Percentiles rank a stretch among this genome's conserved stretches.
phyloP scores from a whole-genome alignment of 345 rosid genomes.

The Microcos paniculata region DNA sequence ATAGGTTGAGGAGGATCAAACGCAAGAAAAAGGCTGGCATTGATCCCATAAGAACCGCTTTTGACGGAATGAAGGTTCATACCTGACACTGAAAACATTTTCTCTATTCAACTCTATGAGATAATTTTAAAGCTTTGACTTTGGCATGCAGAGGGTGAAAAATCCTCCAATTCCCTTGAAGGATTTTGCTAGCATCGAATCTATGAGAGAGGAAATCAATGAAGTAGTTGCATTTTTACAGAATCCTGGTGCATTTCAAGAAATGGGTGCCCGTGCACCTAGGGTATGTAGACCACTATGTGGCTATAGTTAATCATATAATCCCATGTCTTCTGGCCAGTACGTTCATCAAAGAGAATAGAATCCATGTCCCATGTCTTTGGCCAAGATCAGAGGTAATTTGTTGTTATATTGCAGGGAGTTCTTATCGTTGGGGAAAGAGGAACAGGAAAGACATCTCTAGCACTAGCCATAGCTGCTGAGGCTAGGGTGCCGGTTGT shows the following conservation, averaged over 20 bases:
- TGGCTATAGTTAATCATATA: too few species aligned
- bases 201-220: constrained; percentile 95
- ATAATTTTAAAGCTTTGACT: constrained; percentile 10
- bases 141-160: constrained; percentile 75
- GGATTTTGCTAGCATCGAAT: constrained; percentile 89
- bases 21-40: constrained; percentile 75
- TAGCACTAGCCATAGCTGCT: constrained; percentile 93
- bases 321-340: too few species aligned
- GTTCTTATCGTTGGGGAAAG: constrained; percentile 97
- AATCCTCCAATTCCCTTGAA: constrained; percentile 88
- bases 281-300: too few species aligned
- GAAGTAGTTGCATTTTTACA: constrained; percentile 95
- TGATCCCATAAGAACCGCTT: constrained; percentile 85
- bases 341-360: neutral
- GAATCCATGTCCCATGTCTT: neutral
- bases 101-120: neutral
- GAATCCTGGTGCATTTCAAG: constrained; percentile 89
- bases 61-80: constrained; percentile 82
- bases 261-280: constrained; percentile 96
- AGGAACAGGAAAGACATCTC: constrained; percentile 92
- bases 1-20: constrained; percentile 54
- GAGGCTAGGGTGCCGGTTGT: constrained; percentile 97
- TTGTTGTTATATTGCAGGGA: constrained; percentile 56
- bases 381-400: constrained; percentile 11
- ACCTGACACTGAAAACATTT: neutral